A percentile compares a stretch with the other conserved stretches of the same genome.
These are phyloP conservation scores for Rhizopus delemar DNA, from an alignment of 371 early-diverging fungal genomes.

Conservation along the genomic window DNA sequence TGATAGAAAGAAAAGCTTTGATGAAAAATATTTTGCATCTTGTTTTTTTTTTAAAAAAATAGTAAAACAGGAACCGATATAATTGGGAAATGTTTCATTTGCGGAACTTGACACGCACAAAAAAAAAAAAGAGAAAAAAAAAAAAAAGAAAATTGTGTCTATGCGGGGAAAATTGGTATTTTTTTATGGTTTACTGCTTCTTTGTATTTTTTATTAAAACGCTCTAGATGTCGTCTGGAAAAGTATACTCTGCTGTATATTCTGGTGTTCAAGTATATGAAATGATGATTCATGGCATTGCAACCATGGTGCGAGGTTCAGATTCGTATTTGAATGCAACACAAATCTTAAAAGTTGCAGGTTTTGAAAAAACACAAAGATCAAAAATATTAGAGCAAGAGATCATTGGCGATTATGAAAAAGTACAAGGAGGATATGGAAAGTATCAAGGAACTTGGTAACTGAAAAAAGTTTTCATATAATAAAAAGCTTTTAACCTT, in stretches of 20 bases:
- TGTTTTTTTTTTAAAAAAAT: too few species aligned
- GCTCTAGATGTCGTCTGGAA: constrained; percentile 11
- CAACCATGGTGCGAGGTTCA: constrained; percentile 86
- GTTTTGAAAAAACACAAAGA: constrained; percentile 88
- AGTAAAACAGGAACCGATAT: too few species aligned
- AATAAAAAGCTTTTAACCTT: not conserved
- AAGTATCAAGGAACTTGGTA: constrained; percentile 95
- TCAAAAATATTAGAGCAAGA: constrained; percentile 93
- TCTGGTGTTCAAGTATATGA: constrained; percentile 86
- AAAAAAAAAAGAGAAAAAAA: too few species aligned
- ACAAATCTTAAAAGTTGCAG: constrained; percentile 95
- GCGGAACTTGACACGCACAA: too few species aligned
- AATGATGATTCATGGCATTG: constrained; percentile 79
- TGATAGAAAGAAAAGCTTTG: too few species aligned
- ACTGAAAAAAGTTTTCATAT: constrained; percentile 9
- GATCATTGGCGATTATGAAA: constrained; percentile 86
- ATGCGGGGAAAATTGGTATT: not conserved
- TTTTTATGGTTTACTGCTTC: not conserved
- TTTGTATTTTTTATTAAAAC: not conserved
- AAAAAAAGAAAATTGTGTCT: too few species aligned
- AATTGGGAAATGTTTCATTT: too few species aligned
- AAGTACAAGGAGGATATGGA: constrained; percentile 97
- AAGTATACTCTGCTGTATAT: constrained; percentile 71
- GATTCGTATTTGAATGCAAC: constrained; percentile 97
- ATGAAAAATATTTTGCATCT: too few species aligned